Evolutionary conservation across 192 early-diverging fungal genomes (phyloP).

Genomic region (Backusella circina): DNA sequence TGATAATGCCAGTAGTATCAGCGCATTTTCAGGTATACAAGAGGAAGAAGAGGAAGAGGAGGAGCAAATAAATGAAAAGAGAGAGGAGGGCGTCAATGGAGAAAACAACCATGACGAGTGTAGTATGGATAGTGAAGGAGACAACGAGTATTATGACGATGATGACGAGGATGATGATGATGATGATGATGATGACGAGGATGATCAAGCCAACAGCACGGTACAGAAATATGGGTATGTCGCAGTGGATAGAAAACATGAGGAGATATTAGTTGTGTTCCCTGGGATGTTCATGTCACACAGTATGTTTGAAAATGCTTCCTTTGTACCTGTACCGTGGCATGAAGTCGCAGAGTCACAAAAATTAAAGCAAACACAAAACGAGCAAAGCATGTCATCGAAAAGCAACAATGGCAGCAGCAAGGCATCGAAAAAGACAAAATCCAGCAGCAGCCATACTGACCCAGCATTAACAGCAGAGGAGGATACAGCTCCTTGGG

Average conservation of each 20-base stretch:
- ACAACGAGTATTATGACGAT: background rate
- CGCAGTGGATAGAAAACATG: slow-evolving; percentile 20
- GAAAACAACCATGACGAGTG: background rate
- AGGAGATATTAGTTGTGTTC: slow-evolving; percentile 25
- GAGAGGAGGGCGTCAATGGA: too few species aligned
- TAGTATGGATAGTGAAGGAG: background rate
- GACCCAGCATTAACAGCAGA: background rate
- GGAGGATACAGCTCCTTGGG: slow-evolving; percentile 10
- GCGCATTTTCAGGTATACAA: background rate
- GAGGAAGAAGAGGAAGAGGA: background rate
- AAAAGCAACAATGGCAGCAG: background rate
- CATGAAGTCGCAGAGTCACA: slow-evolving; percentile 11
- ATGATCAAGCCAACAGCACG: background rate
- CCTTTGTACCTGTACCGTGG: slow-evolving; percentile 18
- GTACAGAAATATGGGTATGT: slow-evolving; percentile 12
- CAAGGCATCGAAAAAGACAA: background rate
- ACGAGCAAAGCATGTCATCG: background rate
- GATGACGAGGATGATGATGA: background rate
- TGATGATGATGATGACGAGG: background rate
- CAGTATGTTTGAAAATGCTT: slow-evolving; percentile 12
- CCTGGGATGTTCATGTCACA: background rate
- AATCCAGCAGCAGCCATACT: background rate
- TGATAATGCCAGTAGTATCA: background rate
- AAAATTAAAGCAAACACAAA: background rate
- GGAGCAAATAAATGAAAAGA: background rate